phyloP scores from a whole-genome alignment of 768 basidiomycete species.

The Macrolepiota albuminosa region DNA sequence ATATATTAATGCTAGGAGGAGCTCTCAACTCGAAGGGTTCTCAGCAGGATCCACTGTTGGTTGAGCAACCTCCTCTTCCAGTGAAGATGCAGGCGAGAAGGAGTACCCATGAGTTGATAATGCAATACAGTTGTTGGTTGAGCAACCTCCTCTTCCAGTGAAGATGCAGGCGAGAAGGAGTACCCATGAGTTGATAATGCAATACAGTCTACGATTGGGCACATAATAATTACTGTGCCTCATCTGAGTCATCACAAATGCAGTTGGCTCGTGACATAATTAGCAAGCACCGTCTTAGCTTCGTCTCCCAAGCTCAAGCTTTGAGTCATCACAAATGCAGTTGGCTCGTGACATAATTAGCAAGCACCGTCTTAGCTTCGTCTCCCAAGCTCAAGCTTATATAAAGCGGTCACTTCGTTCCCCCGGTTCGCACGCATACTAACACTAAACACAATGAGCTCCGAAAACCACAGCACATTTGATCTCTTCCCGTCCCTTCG shows the following conservation, averaged over 20 bases:
- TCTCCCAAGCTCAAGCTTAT: neutral
- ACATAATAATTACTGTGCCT: too few relatives aligned
- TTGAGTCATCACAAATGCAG: neutral
- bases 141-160: neutral
- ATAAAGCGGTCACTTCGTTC: neutral
- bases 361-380: constrained; percentile 1
- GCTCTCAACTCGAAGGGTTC: too few relatives aligned
- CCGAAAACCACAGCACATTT: neutral
- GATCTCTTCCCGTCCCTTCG: constrained; percentile 29
- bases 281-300: constrained; percentile 2
- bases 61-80: neutral
- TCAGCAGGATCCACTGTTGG: neutral
- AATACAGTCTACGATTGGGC: too few relatives aligned
- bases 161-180: too few relatives aligned
- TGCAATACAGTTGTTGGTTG: too few relatives aligned
- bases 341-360: constrained; percentile 1
- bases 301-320: constrained; percentile 1
- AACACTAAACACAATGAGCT: neutral
- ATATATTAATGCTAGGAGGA: too few relatives aligned
- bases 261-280: neutral
- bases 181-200: too few relatives aligned
- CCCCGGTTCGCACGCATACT: neutral
- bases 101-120: too few relatives aligned
- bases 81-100: too few relatives aligned
- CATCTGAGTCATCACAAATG: neutral